Conservation (phyloP, 148 eudicot species). For the Selenicereus undatus region DNA sequence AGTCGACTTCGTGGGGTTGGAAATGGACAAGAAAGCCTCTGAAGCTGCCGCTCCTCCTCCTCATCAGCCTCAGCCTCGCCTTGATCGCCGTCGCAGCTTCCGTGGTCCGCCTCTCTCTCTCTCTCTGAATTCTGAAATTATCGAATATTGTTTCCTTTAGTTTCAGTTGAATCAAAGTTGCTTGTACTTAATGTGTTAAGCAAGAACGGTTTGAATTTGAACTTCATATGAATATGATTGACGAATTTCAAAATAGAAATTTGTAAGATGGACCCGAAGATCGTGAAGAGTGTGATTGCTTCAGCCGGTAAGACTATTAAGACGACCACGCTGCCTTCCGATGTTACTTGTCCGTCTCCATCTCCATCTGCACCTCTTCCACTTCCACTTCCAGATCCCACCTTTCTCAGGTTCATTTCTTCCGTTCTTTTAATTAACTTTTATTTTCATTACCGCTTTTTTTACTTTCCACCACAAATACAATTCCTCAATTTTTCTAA, state of each 20-base stretch:
- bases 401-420: no score
- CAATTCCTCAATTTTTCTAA: no score
- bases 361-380: no score
- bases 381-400: no score
- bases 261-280: constrained; percentile 62
- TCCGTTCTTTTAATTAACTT: no score
- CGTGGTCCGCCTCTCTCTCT: constrained; percentile 19
- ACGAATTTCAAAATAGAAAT: constrained; percentile 20
- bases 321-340: no score
- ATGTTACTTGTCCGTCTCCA: no score
- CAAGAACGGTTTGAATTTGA: no score
- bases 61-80: constrained; percentile 19
- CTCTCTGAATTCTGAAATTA: neutral
- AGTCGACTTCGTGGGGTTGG: constrained; percentile 42
- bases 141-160: neutral
- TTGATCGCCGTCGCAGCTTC: constrained; percentile 48
- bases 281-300: constrained; percentile 53
- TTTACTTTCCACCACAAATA: no score
- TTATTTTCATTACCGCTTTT: no score
- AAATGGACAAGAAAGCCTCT: constrained; percentile 16
- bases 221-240: neutral
- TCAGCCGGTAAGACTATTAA: constrained; percentile 1
- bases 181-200: no score
- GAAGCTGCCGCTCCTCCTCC: neutral
- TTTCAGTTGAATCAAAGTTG: no score